A percentile compares a stretch with the other conserved stretches of the same genome.
Conservation (phyloP, 78 protist species). For the Thecamonas trahens region DNA sequence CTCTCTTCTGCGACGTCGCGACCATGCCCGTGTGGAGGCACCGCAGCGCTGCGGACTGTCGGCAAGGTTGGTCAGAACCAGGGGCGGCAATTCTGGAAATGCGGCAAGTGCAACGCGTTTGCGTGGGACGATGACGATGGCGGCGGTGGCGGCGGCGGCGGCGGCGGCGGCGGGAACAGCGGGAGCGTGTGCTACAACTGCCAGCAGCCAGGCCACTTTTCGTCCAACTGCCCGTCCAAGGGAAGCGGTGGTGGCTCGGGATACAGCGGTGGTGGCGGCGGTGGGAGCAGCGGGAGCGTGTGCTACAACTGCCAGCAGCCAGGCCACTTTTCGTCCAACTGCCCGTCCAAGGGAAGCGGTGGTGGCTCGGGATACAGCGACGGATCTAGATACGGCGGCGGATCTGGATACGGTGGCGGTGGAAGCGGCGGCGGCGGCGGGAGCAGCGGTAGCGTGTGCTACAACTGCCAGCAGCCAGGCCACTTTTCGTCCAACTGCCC, state of each 20-base stretch:
- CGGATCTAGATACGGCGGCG: no score
- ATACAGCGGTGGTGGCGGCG: background rate
- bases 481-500: background rate
- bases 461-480: conserved; percentile 1
- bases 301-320: background rate
- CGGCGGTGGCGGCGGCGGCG: background rate
- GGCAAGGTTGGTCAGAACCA: background rate
- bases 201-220: background rate
- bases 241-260: background rate
- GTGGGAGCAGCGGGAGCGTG: background rate
- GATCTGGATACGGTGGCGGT: conserved; percentile 4
- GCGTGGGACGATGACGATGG: background rate
- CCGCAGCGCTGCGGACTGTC: background rate
- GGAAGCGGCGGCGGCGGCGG: conserved; percentile 3
- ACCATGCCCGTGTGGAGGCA: background rate
- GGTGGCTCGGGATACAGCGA: background rate
- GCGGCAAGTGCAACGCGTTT: background rate
- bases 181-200: background rate
- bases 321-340: background rate
- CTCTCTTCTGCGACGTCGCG: background rate
- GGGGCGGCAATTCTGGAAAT: background rate
- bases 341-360: background rate
- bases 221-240: background rate
- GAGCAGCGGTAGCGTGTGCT: background rate
- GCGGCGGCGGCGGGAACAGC: background rate